Evolutionary conservation across 2,329 filamentous ascomycete species (phyloP), one percentile per base, ranked within the genome.

Genomic region (Lasiodiplodia gonubiensis): DNA sequence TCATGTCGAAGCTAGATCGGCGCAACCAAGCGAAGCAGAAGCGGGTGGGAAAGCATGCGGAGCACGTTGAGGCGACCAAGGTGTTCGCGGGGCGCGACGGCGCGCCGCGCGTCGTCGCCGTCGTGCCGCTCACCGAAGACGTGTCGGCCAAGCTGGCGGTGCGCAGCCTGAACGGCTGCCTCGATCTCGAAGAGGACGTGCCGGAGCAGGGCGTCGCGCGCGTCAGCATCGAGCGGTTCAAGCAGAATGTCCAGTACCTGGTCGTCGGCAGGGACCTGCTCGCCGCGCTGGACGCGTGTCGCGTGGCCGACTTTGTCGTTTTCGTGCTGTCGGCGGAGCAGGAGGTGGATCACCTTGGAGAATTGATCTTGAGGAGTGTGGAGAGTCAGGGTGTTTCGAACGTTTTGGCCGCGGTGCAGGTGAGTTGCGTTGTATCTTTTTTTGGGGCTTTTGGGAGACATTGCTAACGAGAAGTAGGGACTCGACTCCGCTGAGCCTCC

Each of bases 1-100:
- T 97, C 81, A 94, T 97, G 92, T 97, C 93, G 68, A 99, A 98
- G 81, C 87, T 99, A 78, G 93, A 97, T 80, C 91, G 95, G 69
- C 90, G 93, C 74, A 98, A 99, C 80, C 93, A 97, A 83, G 92
- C 93, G 73, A 94, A 94, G 80, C 95, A 99, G 84, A 89, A 90
- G 79, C 92, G 94, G 74, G 83, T 91, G 70, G 85, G 89, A 72
- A 97, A 98, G 80, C 89, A 93, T 76, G 89, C 89, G 76, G 93
- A 95, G 73, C 91, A 95, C 75, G 85, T 91, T 57, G 90, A 91
- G 72, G 90, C 93, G 64, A 89, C 87, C 0, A 92, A 89, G 46
- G 84, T 99, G 25, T 99, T 99, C 75, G 81, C 87, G n/a, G 95
- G 94, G 4, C 89, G 89, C 67, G 91, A 97, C 81, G 93, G 91